Conservation (phyloP, 1,139 yeast species). For the Suhomyces taliae region DNA sequence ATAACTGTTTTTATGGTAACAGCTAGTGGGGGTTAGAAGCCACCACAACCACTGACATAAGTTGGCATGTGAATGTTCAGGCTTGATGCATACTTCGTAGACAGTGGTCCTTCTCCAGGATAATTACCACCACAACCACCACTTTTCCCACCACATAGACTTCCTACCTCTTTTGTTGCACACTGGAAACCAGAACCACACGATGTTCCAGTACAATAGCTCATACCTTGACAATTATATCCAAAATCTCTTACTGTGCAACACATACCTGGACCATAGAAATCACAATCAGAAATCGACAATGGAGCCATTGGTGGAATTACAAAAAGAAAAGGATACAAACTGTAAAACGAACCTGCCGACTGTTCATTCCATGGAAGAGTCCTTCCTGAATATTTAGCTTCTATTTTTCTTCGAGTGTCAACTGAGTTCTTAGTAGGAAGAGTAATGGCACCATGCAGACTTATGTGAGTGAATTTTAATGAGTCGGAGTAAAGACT, state of each 20-base stretch:
- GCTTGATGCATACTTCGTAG: too few species aligned
- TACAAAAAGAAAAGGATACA: constrained; percentile 12
- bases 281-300: constrained; percentile 5
- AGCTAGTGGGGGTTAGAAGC: too few species aligned
- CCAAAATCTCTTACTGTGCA: constrained; percentile 13
- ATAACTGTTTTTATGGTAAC: too few species aligned
- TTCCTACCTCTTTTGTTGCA: not conserved
- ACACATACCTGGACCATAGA: constrained; percentile 14
- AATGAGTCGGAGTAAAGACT: constrained; percentile 4
- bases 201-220: not conserved
- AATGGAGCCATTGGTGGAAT: constrained; percentile 13
- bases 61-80: too few species aligned
- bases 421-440: constrained; percentile 10
- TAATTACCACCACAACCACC: not conserved
- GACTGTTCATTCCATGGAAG: constrained; percentile 10
- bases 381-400: constrained; percentile 8
- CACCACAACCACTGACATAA: too few species aligned
- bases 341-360: not conserved
- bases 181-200: not conserved
- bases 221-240: constrained; percentile 12
- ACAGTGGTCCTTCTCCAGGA: too few species aligned
- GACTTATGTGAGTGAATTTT: constrained; percentile 20
- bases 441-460: constrained; percentile 18
- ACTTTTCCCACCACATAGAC: not conserved
- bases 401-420: not conserved